A percentile compares a stretch with the other conserved stretches of the same genome.
Conservation (phyloP, 176 grass and related monocot genomes). For the Neostapfia colusana region DNA sequence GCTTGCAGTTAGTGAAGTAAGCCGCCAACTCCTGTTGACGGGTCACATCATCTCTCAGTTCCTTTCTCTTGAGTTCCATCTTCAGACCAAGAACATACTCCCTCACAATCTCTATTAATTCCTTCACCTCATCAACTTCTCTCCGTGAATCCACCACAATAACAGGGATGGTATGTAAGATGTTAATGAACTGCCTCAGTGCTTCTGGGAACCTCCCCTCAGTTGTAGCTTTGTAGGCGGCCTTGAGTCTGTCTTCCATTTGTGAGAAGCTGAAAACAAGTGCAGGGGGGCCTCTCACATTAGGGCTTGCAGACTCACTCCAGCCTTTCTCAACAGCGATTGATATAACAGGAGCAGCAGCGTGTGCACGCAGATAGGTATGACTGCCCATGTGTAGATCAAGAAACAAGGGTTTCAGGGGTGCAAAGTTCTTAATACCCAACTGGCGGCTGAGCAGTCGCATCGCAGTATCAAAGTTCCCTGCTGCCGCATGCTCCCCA, state of each 20-base stretch:
- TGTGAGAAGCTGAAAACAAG: constrained; percentile 88
- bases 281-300: constrained; percentile 81
- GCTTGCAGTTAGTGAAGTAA: constrained; percentile 97
- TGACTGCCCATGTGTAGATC: constrained; percentile 81
- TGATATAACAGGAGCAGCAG: constrained; percentile 60
- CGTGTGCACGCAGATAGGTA: constrained; percentile 65
- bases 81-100: constrained; percentile 91
- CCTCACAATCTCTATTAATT: constrained; percentile 85
- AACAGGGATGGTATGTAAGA: constrained; percentile 79
- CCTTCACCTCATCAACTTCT: constrained; percentile 97
- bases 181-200: constrained; percentile 75
- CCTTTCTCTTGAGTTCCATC: constrained; percentile 88
- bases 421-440: constrained; percentile 89
- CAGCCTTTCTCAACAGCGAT: constrained; percentile 95
- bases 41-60: constrained; percentile 61
- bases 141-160: constrained; percentile 82
- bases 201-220: constrained; percentile 92
- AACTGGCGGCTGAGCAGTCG: constrained; percentile 83
- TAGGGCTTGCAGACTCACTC: constrained; percentile 83
- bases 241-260: constrained; percentile 90
- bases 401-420: constrained; percentile 76
- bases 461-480: constrained; percentile 95
- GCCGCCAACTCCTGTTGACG: constrained; percentile 87
- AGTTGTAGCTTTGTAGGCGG: constrained; percentile 78
- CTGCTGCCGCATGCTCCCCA: constrained; percentile 87